These are phyloP conservation scores for Ustilago tritici DNA, from an alignment of 1,284 basidiomycete species.

Conservation along the genomic window DNA sequence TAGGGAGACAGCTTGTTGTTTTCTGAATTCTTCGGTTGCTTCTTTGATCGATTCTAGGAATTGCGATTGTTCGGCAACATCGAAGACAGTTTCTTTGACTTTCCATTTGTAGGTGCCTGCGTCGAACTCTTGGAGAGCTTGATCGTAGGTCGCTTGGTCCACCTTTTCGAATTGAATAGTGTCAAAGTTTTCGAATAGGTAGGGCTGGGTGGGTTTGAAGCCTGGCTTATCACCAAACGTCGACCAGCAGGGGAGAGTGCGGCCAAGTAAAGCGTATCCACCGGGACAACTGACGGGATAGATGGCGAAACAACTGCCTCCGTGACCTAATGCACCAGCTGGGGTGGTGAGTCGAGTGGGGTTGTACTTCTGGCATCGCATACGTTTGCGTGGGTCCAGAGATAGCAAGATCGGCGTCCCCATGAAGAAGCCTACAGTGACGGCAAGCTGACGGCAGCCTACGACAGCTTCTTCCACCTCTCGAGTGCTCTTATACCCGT, in stretches of 20 bases:
- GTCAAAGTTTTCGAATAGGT: conserved; percentile 78
- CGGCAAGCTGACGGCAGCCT: conserved; percentile 57
- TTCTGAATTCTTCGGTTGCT: conserved; percentile 73
- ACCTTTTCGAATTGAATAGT: conserved; percentile 72
- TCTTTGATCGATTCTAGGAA: conserved; percentile 72
- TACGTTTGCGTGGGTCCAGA: conserved; percentile 75
- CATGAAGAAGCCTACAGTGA: conserved; percentile 65
- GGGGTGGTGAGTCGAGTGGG: conserved; percentile 71
- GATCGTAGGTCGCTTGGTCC: conserved; percentile 27
- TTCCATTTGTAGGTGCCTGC: conserved; percentile 76
- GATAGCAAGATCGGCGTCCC: conserved; percentile 65
- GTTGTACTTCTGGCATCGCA: conserved; percentile 71
- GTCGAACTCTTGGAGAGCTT: conserved; percentile 76
- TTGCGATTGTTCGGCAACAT: conserved; percentile 73
- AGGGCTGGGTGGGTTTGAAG: conserved; percentile 73
- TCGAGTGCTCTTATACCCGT: conserved; percentile 72
- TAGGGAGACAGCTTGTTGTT: conserved; percentile 59
- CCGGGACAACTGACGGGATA: conserved; percentile 78
- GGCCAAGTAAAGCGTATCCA: conserved; percentile 76
- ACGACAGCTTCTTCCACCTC: conserved; percentile 68
- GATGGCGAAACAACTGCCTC: conserved; percentile 74
- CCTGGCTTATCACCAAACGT: conserved; percentile 75
- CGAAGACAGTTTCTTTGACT: conserved; percentile 72
- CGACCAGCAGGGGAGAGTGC: conserved; percentile 74
- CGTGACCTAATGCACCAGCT: conserved; percentile 73